Conservation (phyloP, 2,329 filamentous ascomycete species). For the Colletotrichum cuscutae region DNA sequence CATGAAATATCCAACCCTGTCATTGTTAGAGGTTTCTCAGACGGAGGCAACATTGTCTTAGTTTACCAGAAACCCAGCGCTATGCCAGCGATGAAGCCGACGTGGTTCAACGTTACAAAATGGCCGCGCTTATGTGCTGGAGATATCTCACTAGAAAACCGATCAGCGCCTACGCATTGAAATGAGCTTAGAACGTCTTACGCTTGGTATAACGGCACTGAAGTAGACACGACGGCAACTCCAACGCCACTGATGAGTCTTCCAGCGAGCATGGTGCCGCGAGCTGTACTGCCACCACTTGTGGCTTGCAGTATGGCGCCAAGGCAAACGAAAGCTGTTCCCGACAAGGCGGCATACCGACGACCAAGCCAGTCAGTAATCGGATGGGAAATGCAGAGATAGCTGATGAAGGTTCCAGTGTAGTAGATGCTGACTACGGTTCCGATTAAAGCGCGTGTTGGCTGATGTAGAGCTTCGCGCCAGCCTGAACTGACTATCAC, state of each 20-base stretch:
- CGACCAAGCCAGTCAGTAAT: conserved; percentile 62
- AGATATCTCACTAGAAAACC: conserved; percentile 58
- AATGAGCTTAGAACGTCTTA: conserved; percentile 36
- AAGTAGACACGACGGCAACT: conserved; percentile 64
- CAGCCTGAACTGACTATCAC: conserved; percentile 67
- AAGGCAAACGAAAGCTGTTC: conserved; percentile 57
- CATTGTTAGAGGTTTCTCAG: conserved; percentile 10
- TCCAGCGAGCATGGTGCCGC: conserved; percentile 60
- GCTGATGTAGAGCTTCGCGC: conserved; percentile 53
- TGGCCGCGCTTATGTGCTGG: conserved; percentile 63
- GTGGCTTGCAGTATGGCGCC: conserved; percentile 60
- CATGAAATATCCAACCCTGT: conserved; percentile 65
- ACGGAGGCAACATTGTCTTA: background rate
- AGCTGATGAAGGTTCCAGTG: conserved; percentile 64
- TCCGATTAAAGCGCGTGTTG: conserved; percentile 55
- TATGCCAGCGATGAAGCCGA: conserved; percentile 66
- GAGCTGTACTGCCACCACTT: conserved; percentile 51
- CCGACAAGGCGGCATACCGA: conserved; percentile 59
- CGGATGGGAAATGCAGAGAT: conserved; percentile 64
- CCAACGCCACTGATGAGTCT: conserved; percentile 64
- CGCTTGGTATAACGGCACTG: conserved; percentile 68
- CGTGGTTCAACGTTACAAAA: conserved; percentile 69
- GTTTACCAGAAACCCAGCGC: conserved; percentile 64
- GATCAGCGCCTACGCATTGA: background rate
- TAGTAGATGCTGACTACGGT: conserved; percentile 68